Evolutionary conservation across 1,139 yeast species (phyloP), one percentile per base, ranked within the genome.

Genomic region (Pichia sp.): DNA sequence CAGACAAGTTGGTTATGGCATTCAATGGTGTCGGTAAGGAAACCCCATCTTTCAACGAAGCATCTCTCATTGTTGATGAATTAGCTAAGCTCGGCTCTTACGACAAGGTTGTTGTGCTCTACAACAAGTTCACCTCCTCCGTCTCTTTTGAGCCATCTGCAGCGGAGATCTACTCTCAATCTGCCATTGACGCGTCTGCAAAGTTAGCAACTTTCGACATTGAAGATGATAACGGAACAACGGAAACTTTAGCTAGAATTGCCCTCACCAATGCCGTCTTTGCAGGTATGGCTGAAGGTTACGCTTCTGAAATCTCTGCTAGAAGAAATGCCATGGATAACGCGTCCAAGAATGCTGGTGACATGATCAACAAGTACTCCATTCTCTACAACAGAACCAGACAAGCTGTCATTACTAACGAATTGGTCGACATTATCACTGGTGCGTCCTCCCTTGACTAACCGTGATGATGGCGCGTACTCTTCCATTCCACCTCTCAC

Each of bases 281-380:
- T 65, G 69, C 93, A 60, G 96, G 96, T 49, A 76, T 88, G 75
- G 91, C 96, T 51, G 96, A 91, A 64, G 97, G 96, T 65, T 88
- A 91, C 66, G 97, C 98, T 49, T 85, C 97, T 41, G 98, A 91
- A 74, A 74, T 88, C 55, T 83, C 94, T 51, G 96, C 98, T 46
- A 87, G 98, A 79, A 88, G 98, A 80, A 88, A 87, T 64, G 98
- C 98, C 56, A 91, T 91, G 98, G 98, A 91, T 69, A 91, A 88
- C 62, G 98, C 98, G 49, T 87, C 97, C 55, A 91, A 91, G 94
- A 91, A 88, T 64, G 98, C 98, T 49, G 95, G 95, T 69, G 98
- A 91, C 57, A 91, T 91, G 98, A 91, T 91, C 62, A 80, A 76
- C 71, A 80, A 76, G 62, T 88, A 85, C 82, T 81, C 97, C 52